Evolutionary conservation across 2,329 filamentous ascomycete genomes (phyloP).

Genomic region (Akanthomyces dipterigenus): DNA sequence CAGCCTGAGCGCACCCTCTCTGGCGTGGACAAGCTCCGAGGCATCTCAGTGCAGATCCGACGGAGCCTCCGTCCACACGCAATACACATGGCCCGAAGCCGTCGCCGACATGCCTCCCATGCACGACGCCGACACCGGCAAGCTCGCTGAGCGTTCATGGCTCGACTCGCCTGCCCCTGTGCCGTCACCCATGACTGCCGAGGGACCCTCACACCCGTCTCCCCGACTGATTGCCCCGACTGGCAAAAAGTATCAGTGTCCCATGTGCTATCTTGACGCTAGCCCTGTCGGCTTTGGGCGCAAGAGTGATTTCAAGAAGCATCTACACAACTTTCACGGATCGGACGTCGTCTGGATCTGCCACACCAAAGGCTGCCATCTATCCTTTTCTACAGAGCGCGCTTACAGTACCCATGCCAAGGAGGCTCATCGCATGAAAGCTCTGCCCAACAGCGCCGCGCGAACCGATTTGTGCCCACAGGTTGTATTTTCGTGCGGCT

Average conservation of each 20-base stretch:
- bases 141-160: conserved; percentile 31
- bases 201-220: conserved; percentile 28
- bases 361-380: conserved; percentile 33
- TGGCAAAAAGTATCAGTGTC: conserved; percentile 38
- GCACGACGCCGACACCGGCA: conserved; percentile 28
- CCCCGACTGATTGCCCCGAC: conserved; percentile 31
- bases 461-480: conserved; percentile 36
- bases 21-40: conserved; percentile 36
- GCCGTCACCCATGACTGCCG: conserved; percentile 26
- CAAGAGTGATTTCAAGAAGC: conserved; percentile 43
- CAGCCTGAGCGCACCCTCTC: conserved; percentile 30
- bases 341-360: conserved; percentile 37
- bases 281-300: conserved; percentile 39
- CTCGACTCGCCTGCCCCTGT: conserved; percentile 33
- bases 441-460: conserved; percentile 33
- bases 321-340: conserved; percentile 41
- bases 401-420: conserved; percentile 40
- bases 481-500: conserved; percentile 39
- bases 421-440: conserved; percentile 35
- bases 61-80: conserved; percentile 32
- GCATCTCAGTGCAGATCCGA: conserved; percentile 33
- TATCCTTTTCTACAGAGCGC: conserved; percentile 39
- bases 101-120: conserved; percentile 27
- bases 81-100: conserved; percentile 31
- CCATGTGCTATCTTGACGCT: conserved; percentile 39